Base-by-base conservation (phyloP, 2,329 filamentous ascomycete genomes). In the Fusarium annulatum region DNA sequence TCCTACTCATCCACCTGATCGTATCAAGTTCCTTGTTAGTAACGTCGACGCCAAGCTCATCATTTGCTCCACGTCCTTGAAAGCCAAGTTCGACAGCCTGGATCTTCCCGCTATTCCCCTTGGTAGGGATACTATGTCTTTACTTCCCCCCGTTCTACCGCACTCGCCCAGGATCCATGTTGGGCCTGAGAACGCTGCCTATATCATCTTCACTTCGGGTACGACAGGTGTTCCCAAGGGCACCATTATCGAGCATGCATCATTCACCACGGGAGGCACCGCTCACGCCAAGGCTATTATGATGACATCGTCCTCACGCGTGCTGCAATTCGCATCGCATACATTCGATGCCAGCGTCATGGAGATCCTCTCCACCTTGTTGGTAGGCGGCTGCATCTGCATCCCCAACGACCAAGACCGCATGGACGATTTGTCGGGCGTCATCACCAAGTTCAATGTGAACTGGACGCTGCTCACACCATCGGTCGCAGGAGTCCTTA, bases 1-100 rank as follows among this genome's bases (percentile, higher is more conserved):
- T 23, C 80, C 83, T 15, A 78, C 80, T 14, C 72, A 83, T 49
- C 84, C 85, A 1, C 80, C 80, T 0, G 64, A 75, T 0, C 69
- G 75, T 7, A 63, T 75, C 33, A 58, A 41, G 8, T 67, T 70
- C n/a, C 42, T 77, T 6, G 51, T 72, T 1, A 15, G 38, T 7
- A 75, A 70, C 11, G 62, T 74, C 2, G 28, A 59, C 19, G 68
- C 72, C 8, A 66, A 70, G 23, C 23, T 74, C 16, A 43, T 75
- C 15, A 34, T 74, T 0, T 75, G 68, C 39, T 74, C 72, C 8
- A 0, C 65, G 1, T 60, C 52, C 19, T n/a, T 66, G 30, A 21
- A 18, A 8, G 2, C 38, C 4, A 73, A 45, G 21, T 67, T 71
- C 12, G 45, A n/a, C 3, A 23, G 19, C 8, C 10, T 71, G 18